These are phyloP conservation scores for Teunomyces atbi DNA, from an alignment of 805 yeast species.

Conservation along the genomic window DNA sequence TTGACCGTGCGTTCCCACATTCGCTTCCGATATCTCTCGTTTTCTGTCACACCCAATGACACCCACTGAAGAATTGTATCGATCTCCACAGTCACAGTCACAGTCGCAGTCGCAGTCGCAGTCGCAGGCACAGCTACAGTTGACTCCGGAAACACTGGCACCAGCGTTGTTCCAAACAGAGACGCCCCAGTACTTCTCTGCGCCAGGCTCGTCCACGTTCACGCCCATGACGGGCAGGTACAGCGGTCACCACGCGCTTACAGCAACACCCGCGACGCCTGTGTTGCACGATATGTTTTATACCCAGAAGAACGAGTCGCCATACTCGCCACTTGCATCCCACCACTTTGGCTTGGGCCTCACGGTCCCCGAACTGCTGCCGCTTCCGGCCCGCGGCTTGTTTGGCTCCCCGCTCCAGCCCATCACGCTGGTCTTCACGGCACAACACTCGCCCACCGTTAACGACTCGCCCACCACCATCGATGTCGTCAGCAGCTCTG, in stretches of 20 bases:
- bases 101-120: background rate
- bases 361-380: background rate
- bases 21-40: background rate
- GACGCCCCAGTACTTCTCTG: conserved; percentile 6
- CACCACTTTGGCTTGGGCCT: conserved; percentile 6
- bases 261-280: background rate
- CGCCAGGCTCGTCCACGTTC: conserved; percentile 7
- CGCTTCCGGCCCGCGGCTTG: background rate
- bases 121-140: background rate
- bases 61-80: background rate
- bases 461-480: conserved; percentile 14
- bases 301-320: background rate
- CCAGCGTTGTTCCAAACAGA: background rate
- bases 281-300: background rate
- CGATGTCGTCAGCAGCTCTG: conserved; percentile 11
- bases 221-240: background rate
- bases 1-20: background rate
- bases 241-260: background rate
- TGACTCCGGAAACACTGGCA: background rate
- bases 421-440: too few relatives aligned
- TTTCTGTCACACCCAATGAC: background rate
- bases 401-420: background rate
- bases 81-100: background rate
- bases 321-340: conserved; percentile 1
- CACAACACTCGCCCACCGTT: background rate